Base-by-base conservation (phyloP, 768 basidiomycete genomes). In the Suillus spraguei region DNA sequence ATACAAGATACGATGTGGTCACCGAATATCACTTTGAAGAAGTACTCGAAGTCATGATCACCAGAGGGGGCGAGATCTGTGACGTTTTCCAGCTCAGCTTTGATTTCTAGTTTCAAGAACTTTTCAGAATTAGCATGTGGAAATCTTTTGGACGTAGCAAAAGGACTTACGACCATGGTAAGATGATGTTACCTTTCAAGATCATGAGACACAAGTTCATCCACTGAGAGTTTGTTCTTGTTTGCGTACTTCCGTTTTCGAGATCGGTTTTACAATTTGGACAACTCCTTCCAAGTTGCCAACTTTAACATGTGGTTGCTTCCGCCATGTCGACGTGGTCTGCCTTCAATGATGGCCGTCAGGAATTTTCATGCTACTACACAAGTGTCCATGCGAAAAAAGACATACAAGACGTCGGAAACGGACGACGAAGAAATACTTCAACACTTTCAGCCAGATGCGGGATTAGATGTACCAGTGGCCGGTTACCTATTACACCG, bases 41-140 rank as follows among this genome's bases (percentile, higher is more conserved):
- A 89, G 73, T 85, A 95, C 63, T 93, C 89, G 67, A 90, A 95
- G 28, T 28, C 28, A 66, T 87, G 83, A 36, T 87, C 81, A 4
- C 80, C 74, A n/a, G 83, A 81, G 36, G 92, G 92, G 58, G 78
- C 76, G 35, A 95, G 77, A 68, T 85, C 79, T 10, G 91, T 90
- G 64, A 94, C 86, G 67, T 90, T 89, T 72, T 94, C 91, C 50
- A 95, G 82, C 4, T 91, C 89, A 13, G 92, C 93, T 76, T 87
- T 87, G 73, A 92, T 90, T 53, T 86, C 88, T 36, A 91, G 78
- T 64, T 80, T 78, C 16, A 92, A 80, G 62, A 78, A 82, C 89
- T 89, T 60, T 44, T 32, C 38, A 7, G 53, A 11, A 33, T 22
- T 41, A 60, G 42, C 16, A 41, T 17, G 56, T 60, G 41, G 17